Base-by-base conservation (phyloP, 306 rosid genomes). In the Lathyrus oleraceus region DNA sequence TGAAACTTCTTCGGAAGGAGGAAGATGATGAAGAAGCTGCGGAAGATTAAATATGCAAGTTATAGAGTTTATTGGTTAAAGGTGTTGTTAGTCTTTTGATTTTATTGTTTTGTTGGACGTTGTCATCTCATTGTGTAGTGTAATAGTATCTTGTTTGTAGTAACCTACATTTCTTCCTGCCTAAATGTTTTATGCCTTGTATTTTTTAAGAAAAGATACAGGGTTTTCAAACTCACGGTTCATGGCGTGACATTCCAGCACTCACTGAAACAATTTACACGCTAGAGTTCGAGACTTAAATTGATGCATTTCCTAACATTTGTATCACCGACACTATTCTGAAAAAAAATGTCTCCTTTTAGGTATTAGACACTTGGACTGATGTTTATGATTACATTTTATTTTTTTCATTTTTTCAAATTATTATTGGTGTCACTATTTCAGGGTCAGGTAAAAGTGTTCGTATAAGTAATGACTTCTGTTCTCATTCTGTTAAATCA, bases 1-100 rank as follows among this genome's bases (percentile, higher is more conserved):
- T n/a, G n/a, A n/a, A n/a, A n/a, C n/a, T n/a, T n/a, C n/a, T n/a
- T n/a, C n/a, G n/a, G 96, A 8, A 97, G 91, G 85, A 86, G 97
- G 81, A 95, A 95, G 83, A 47, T 91, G 3, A 97, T 89, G 70
- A 88, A 87, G 69, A 97, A 97, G n/a, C n/a, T n/a, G n/a, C n/a
- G n/a, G n/a, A n/a, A n/a, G n/a, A n/a, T n/a, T n/a, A 54, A 44
- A 73, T 30, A 15, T 40, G 72, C 76, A 32, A 61, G 47, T 36
- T 10, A 57, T 20, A n/a, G 51, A 62, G 72, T 51, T 81, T 52
- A 23, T 0, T n/a, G 53, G 56, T 67, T 74, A 38, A 77, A 58
- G 61, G 48, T 8, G 19, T 16, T 51, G 68, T 54, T 23, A 43
- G n/a, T 54, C 47, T 0, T 0, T 38, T 47, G 67, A 36, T 36